Base-by-base conservation (phyloP, 139 green algal genomes). In the Picochlorum sp. region DNA sequence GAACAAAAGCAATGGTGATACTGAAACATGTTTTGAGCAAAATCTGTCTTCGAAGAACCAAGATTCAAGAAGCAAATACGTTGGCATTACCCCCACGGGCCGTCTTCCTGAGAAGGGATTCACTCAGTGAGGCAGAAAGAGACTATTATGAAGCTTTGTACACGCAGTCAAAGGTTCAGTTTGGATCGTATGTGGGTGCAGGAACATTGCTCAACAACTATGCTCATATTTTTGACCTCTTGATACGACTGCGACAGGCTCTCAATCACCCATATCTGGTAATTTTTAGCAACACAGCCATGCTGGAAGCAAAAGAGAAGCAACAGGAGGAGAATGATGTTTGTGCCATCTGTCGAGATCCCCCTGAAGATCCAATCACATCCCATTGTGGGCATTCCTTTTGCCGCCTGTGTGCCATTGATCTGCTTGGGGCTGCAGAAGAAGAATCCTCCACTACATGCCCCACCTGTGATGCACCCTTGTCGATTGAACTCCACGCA, bases 211-310 rank as follows among this genome's bases (percentile, higher is more conserved):
- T 75, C 26, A 75, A 75, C 15, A 66, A 66, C 24, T 86, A 86
- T 59, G 78, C 86, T 15, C 91, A 97, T 79, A 88, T 97, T 52
- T 97, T 97, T 70, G 89, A 95, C 61, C 83, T 97, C 37, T 84
- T 97, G 44, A 92, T 96, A 56, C 57, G 70, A 10, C 57, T 77
- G 47, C 37, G 70, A 41, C 70, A 77, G 57, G 49, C 64, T 30
- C 64, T 67, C 63, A 69, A 64, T 50, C 70, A 77, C 49, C 70
- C 70, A 1, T 71, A 65, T 49, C 81, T 96, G 37, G 88, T 96
- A 21, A 75, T 93, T 6, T 73, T 92, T 71, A 89, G 80, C 4
- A 57, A 69, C 13, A 81, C 79, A 7, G 30, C n/a, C 56, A 45
- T 45, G 26, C 4, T 47, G 0, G 15, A 62, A 23, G 26, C 15